Conservation (phyloP, 2,329 filamentous ascomycete species). For the Trichoderma polysporum region DNA sequence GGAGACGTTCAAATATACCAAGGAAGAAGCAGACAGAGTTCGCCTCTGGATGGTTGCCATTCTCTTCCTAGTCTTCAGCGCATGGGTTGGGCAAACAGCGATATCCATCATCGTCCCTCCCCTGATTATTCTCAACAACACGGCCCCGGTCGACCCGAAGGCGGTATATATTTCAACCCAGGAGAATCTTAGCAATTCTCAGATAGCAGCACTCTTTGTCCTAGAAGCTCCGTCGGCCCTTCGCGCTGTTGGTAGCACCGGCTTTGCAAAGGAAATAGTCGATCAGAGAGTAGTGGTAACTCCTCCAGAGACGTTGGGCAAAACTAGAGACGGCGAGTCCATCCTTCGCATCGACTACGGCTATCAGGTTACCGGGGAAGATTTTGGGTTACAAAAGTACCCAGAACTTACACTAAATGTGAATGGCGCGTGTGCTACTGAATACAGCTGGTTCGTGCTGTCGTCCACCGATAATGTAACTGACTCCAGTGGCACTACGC, state of each 20-base stretch:
- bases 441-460: neutral
- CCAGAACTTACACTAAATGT: neutral
- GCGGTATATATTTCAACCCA: neutral
- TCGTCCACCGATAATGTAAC: too few species aligned
- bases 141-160: neutral
- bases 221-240: neutral
- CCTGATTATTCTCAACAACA: slow-evolving; percentile 3
- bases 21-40: neutral
- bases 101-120: neutral
- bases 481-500: too few species aligned
- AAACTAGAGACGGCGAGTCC: neutral
- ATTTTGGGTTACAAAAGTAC: neutral
- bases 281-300: neutral
- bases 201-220: neutral
- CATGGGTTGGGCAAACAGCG: neutral
- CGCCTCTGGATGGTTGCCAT: neutral
- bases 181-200: neutral
- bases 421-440: neutral
- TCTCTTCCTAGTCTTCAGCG: neutral
- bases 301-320: neutral
- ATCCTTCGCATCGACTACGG: neutral
- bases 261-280: neutral
- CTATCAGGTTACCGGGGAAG: neutral
- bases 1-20: neutral
- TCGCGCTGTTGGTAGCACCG: neutral